A percentile compares a stretch with the other conserved stretches of the same genome.
These are phyloP conservation scores for Leccinum incarnatum DNA, from an alignment of 768 basidiomycete species.

Conservation along the genomic window DNA sequence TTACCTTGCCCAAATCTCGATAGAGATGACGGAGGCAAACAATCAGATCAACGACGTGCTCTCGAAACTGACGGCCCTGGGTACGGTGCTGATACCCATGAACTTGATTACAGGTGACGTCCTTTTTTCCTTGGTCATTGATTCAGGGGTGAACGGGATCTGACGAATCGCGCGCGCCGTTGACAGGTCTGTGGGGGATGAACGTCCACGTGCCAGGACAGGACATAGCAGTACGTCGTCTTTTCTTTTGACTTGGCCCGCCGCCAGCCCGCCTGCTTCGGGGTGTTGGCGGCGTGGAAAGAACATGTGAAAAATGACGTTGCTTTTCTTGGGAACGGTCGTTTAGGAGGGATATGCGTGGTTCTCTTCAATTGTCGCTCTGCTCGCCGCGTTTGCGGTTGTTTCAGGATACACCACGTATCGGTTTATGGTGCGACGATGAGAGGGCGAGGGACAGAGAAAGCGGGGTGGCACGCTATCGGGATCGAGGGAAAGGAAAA, in stretches of 20 bases:
- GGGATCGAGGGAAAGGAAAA: not conserved
- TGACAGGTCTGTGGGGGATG: slow-evolving; percentile 91
- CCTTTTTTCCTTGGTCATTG: not conserved
- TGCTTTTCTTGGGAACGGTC: not conserved
- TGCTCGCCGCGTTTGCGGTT: slow-evolving; percentile 75
- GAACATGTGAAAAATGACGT: not conserved
- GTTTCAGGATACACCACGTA: slow-evolving; percentile 80
- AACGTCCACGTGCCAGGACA: slow-evolving; percentile 97
- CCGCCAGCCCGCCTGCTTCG: not conserved
- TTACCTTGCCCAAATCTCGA: slow-evolving; percentile 98
- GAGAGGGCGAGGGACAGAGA: not conserved
- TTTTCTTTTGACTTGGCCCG: not conserved
- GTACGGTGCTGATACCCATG: slow-evolving; percentile 97
- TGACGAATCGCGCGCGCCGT: not conserved
- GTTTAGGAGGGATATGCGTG: slow-evolving; percentile 56
- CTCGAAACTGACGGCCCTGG: slow-evolving; percentile 93
- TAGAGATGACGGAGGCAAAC: slow-evolving; percentile 99
- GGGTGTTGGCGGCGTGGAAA: not conserved
- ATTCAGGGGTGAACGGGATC: not conserved
- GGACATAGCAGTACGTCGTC: slow-evolving; percentile 41
- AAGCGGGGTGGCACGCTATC: not conserved
- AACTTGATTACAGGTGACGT: slow-evolving; percentile 86
- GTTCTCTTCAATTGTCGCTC: slow-evolving; percentile 86
- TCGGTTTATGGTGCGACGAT: slow-evolving; percentile 61
- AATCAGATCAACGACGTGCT: slow-evolving; percentile 99